These are phyloP conservation scores for Pseudogymnoascus sp. DNA, from an alignment of 2,329 filamentous ascomycete species.

Conservation along the genomic window DNA sequence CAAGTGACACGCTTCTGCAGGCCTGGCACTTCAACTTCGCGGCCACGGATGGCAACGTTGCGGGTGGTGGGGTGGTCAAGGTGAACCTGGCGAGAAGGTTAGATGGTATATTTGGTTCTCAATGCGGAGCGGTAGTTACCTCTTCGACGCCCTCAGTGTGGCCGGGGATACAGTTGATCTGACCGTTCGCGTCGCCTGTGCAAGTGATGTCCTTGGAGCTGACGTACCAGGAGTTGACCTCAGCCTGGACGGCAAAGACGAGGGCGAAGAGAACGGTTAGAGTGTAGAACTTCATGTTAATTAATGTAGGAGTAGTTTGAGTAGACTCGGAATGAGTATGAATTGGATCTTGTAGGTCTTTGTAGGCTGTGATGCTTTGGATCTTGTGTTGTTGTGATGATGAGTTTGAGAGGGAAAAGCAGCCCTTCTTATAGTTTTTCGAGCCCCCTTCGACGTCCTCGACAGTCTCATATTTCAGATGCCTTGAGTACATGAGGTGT, in stretches of 20 bases:
- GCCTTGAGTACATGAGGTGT: not conserved
- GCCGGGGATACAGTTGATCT: slow-evolving; percentile 10
- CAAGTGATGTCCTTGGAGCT: slow-evolving; percentile 11
- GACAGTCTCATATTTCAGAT: not conserved
- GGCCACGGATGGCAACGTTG: slow-evolving; percentile 10
- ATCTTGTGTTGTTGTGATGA: not conserved
- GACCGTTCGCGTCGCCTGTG: slow-evolving; percentile 8
- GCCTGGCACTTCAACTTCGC: slow-evolving; percentile 9
- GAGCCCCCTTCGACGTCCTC: not conserved
- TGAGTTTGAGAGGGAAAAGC: not conserved
- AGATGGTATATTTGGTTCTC: not conserved
- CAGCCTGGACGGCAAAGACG: not conserved
- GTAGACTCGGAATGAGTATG: not conserved
- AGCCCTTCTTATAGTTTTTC: not conserved
- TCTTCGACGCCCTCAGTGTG: slow-evolving; percentile 9
- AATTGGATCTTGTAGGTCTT: not conserved
- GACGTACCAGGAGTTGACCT: slow-evolving; percentile 12
- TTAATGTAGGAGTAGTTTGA: not conserved
- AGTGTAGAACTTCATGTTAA: not conserved
- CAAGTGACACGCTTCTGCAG: slow-evolving; percentile 14
- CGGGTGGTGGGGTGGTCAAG: slow-evolving; percentile 6
- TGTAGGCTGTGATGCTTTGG: not conserved
- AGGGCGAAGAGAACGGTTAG: not conserved
- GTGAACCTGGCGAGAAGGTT: not conserved
- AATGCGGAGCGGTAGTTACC: not conserved